Evolutionary conservation across 192 early-diverging fungal species (phyloP).

Genomic region (Coemansia sp.): DNA sequence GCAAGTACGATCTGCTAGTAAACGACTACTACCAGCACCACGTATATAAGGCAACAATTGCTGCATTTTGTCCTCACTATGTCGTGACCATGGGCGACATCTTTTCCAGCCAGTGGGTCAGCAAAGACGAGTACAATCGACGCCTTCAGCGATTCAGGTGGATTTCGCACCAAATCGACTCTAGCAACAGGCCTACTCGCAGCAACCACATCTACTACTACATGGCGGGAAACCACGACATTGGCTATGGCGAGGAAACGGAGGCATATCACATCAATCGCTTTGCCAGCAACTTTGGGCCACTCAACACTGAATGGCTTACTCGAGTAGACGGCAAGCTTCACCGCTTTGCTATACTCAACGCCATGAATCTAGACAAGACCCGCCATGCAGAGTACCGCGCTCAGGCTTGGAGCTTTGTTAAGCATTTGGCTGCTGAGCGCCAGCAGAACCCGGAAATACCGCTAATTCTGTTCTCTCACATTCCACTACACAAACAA

Average conservation of each 20-base stretch:
- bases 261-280: conserved; percentile 48
- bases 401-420: conserved; percentile 54
- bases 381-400: conserved; percentile 46
- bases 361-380: conserved; percentile 47
- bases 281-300: conserved; percentile 56
- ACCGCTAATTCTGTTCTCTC: conserved; percentile 55
- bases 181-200: conserved; percentile 3
- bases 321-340: conserved; percentile 3
- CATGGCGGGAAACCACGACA: conserved; percentile 65
- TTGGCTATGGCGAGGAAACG: conserved; percentile 62
- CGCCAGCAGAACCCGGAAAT: conserved; percentile 21
- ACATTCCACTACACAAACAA: conserved; percentile 61
- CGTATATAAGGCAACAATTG: conserved; percentile 52
- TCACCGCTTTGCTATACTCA: conserved; percentile 39
- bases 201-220: conserved; percentile 35
- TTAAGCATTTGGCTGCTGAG: conserved; percentile 36
- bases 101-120: conserved; percentile 64
- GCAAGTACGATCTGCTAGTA: conserved; percentile 50
- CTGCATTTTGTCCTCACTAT: conserved; percentile 51
- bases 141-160: conserved; percentile 56
- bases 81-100: conserved; percentile 60
- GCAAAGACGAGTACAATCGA: conserved; percentile 51
- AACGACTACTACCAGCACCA: conserved; percentile 62
- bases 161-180: conserved; percentile 48
- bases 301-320: conserved; percentile 44